Evolutionary conservation across 1,139 yeast genomes (phyloP).

Genomic region (Dujonia santamariae): DNA sequence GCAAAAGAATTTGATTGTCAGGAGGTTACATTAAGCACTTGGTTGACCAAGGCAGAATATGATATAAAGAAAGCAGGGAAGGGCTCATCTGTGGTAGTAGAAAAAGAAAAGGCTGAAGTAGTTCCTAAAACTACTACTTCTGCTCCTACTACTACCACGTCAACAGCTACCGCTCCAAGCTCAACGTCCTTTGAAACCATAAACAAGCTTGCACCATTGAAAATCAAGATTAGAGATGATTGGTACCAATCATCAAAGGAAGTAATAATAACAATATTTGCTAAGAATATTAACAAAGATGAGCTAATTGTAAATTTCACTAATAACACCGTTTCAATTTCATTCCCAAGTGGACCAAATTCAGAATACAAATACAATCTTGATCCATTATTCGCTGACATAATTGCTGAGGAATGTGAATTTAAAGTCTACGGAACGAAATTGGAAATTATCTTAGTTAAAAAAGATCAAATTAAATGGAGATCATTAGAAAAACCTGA

Average conservation of each 20-base stretch:
- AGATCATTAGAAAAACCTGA: conserved; percentile 32
- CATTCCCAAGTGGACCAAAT: conserved; percentile 45
- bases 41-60: conserved; percentile 47
- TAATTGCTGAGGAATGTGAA: conserved; percentile 44
- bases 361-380: conserved; percentile 49
- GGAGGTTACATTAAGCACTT: conserved; percentile 47
- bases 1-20: conserved; percentile 48
- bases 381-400: conserved; percentile 49
- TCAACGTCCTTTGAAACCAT: conserved; percentile 33
- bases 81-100: conserved; percentile 11
- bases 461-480: conserved; percentile 42
- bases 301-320: conserved; percentile 35
- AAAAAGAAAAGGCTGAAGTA: conserved; percentile 20
- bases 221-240: conserved; percentile 57
- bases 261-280: conserved; percentile 69
- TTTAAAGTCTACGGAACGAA: conserved; percentile 67
- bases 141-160: conserved; percentile 7
- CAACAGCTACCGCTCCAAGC: not conserved
- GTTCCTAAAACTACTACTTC: conserved; percentile 5
- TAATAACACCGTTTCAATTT: conserved; percentile 29
- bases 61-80: conserved; percentile 23
- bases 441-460: conserved; percentile 58
- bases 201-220: conserved; percentile 40
- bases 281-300: conserved; percentile 57
- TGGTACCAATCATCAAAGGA: conserved; percentile 69